Conservation (phyloP, 228 moss, liverwort and hornwort genomes). For the Sphagnum fallax region DNA sequence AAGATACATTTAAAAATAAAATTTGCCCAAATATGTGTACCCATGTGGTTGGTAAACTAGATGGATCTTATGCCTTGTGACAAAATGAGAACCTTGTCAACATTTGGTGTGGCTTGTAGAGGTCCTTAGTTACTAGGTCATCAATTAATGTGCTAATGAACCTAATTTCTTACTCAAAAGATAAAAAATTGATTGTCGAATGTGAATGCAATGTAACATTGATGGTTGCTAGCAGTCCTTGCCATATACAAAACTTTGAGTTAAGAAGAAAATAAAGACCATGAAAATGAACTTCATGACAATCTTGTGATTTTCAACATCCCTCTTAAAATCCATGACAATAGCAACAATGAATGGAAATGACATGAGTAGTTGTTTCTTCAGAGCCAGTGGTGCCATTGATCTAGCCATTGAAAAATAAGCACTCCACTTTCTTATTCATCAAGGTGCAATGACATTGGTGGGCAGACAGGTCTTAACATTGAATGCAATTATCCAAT, state of each 20-base stretch:
- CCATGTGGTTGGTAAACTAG: too few relatives aligned
- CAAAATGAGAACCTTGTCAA: slow-evolving; percentile 60
- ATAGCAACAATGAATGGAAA: background rate
- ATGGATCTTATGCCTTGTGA: too few relatives aligned
- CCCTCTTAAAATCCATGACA: too few relatives aligned
- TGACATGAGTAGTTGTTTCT: slow-evolving; percentile 97
- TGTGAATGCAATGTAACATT: slow-evolving; percentile 63
- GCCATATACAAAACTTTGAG: slow-evolving; percentile 1
- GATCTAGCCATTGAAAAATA: slow-evolving; percentile 96
- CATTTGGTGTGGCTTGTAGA: slow-evolving; percentile 97
- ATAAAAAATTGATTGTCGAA: slow-evolving; percentile 57
- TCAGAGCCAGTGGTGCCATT: slow-evolving; percentile 98
- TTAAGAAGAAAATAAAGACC: background rate
- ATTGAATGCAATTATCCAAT: slow-evolving; percentile 90
- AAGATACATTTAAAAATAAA: too few relatives aligned
- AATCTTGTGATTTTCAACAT: too few relatives aligned
- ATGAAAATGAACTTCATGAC: too few relatives aligned
- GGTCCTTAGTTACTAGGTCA: slow-evolving; percentile 95
- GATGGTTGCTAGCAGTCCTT: slow-evolving; percentile 86
- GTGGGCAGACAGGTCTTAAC: slow-evolving; percentile 91
- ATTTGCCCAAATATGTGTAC: too few relatives aligned
- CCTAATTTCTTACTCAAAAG: slow-evolving; percentile 93
- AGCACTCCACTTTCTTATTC: slow-evolving; percentile 88
- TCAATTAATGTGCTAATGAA: slow-evolving; percentile 95
- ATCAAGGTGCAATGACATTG: slow-evolving; percentile 92